A percentile compares a stretch with the other conserved stretches of the same genome.
Conservation (phyloP, 345 rosid species). For the Citrus reticulata region DNA sequence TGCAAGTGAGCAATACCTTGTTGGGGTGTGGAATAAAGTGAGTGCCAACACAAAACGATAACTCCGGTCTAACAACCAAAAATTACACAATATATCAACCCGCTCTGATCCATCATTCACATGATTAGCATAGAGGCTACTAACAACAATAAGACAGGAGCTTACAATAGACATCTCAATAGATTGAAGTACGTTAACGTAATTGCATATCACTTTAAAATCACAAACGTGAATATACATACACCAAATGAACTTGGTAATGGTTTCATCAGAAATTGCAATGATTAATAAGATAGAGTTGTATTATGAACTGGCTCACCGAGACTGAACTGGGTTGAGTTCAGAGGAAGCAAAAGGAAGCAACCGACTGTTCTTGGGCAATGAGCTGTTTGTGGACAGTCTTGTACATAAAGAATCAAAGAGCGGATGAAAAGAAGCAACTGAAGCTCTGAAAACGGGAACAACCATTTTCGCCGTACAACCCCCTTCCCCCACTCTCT, state of each 20-base stretch:
- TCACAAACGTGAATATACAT: neutral
- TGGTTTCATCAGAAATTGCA: neutral
- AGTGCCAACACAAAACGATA: conserved; percentile 54
- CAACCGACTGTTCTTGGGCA: conserved; percentile 21
- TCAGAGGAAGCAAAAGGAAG: conserved; percentile 37
- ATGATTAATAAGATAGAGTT: neutral
- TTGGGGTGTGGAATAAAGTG: conserved; percentile 78
- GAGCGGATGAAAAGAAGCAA: conserved; percentile 23
- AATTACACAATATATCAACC: neutral
- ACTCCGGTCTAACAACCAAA: conserved; percentile 29
- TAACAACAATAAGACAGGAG: neutral
- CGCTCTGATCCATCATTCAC: neutral
- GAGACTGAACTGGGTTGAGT: conserved; percentile 27
- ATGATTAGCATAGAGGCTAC: neutral
- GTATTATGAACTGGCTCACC: conserved; percentile 24
- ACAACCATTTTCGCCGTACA: conserved; percentile 46
- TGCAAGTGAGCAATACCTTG: conserved; percentile 42
- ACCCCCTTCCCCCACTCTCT: too few species aligned
- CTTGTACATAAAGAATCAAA: conserved; percentile 12
- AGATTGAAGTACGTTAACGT: neutral
- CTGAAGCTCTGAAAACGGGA: conserved; percentile 42
- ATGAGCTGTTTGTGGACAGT: neutral
- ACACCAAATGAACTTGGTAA: neutral
- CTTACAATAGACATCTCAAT: neutral
- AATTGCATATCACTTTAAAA: neutral